A percentile compares a stretch with the other conserved stretches of the same genome.
These are phyloP conservation scores for Remersonia thermophila DNA, from an alignment of 2,329 filamentous ascomycete genomes.

Conservation along the genomic window DNA sequence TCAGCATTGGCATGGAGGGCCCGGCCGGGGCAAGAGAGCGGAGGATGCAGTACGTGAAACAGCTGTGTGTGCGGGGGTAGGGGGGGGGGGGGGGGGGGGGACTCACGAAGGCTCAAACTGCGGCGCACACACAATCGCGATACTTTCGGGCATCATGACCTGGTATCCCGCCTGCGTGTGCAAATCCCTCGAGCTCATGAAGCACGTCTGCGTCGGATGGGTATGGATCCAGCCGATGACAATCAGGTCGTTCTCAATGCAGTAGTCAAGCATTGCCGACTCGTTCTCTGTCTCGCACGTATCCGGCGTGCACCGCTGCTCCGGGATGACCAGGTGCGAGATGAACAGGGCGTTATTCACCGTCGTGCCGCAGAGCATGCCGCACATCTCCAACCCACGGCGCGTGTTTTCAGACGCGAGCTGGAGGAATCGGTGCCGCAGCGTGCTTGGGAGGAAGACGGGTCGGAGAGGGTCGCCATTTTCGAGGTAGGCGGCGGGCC, in stretches of 20 bases:
- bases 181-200: slow-evolving; percentile 88
- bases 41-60: too few species aligned
- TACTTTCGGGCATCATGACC: slow-evolving; percentile 89
- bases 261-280: slow-evolving; percentile 74
- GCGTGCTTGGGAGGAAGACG: slow-evolving; percentile 67
- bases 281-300: slow-evolving; percentile 94
- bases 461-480: slow-evolving; percentile 78
- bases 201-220: slow-evolving; percentile 91
- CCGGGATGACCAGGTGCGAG: slow-evolving; percentile 74
- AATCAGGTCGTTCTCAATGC: slow-evolving; percentile 69
- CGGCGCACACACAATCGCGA: slow-evolving; percentile 93
- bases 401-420: slow-evolving; percentile 66
- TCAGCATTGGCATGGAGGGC: neutral
- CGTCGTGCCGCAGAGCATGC: slow-evolving; percentile 80
- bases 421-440: slow-evolving; percentile 63
- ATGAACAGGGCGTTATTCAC: slow-evolving; percentile 93
- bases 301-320: slow-evolving; percentile 80
- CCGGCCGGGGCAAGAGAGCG: too few species aligned
- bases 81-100: neutral
- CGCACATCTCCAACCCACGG: slow-evolving; percentile 82
- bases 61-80: neutral
- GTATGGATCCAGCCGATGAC: slow-evolving; percentile 97
- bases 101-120: slow-evolving; percentile 63
- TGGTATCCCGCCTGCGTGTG: slow-evolving; percentile 94
- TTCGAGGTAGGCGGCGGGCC: slow-evolving; percentile 77